Evolutionary conservation across 768 basidiomycete species (phyloP).

Genomic region (Panaeolus cyanescens): DNA sequence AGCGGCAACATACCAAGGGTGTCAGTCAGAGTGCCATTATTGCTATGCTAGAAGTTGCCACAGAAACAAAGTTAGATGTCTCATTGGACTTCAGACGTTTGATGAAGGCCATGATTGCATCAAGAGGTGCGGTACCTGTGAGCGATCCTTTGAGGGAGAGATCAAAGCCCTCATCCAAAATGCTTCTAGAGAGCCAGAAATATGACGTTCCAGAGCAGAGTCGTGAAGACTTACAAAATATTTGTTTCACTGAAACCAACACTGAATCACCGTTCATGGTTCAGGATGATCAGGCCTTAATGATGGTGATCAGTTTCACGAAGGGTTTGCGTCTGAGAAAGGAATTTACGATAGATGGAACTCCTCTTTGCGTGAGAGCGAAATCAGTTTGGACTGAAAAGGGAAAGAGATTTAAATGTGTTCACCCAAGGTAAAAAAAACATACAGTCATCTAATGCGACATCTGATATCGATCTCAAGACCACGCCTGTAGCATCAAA

Average conservation of each 20-base stretch:
- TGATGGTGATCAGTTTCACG: slow-evolving; percentile 5
- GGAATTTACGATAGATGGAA: slow-evolving; percentile 51
- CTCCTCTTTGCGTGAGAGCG: slow-evolving; percentile 55
- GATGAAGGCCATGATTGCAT: slow-evolving; percentile 66
- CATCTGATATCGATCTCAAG: slow-evolving; percentile 55
- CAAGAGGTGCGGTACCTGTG: slow-evolving; percentile 66
- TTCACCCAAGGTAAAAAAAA: not conserved
- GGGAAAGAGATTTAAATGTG: slow-evolving; percentile 4
- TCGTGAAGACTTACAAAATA: slow-evolving; percentile 45
- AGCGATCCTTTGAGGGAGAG: slow-evolving; percentile 60
- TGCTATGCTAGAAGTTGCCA: slow-evolving; percentile 61
- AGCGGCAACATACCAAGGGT: slow-evolving; percentile 42
- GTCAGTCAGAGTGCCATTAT: slow-evolving; percentile 67
- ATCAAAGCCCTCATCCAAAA: slow-evolving; percentile 66
- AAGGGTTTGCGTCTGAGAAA: not conserved
- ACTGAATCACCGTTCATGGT: slow-evolving; percentile 61
- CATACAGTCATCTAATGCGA: slow-evolving; percentile 71
- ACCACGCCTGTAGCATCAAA: slow-evolving; percentile 64
- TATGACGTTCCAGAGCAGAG: not conserved
- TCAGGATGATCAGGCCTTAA: slow-evolving; percentile 58
- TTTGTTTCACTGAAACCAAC: slow-evolving; percentile 58
- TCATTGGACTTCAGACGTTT: slow-evolving; percentile 55
- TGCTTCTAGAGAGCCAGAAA: slow-evolving; percentile 35
- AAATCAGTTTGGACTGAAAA: slow-evolving; percentile 54
- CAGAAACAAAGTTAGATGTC: slow-evolving; percentile 26